A percentile compares a stretch with the other conserved stretches of the same genome.
Evolutionary conservation across 2,329 filamentous ascomycete genomes (phyloP).

Genomic region (Endocalyx cinctus): DNA sequence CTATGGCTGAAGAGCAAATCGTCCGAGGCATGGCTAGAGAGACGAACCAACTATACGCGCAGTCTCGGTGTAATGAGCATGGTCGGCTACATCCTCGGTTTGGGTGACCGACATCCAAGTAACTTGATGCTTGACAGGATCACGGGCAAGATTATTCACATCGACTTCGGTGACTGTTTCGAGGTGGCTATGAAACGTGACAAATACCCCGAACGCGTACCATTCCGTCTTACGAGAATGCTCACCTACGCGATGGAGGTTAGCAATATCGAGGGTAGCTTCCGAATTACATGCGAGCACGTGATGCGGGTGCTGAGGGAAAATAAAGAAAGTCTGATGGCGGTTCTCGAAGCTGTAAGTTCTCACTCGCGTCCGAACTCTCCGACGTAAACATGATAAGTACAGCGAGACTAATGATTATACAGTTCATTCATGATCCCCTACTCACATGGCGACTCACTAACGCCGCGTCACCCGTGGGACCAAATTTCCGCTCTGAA

Average conservation of each 20-base stretch:
- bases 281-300: constrained; percentile 95
- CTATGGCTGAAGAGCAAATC: constrained; percentile 99
- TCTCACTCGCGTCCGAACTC: constrained; percentile 1
- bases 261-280: constrained; percentile 98
- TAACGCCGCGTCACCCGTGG: constrained; percentile 56
- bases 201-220: constrained; percentile 95
- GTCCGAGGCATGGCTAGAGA: constrained; percentile 94
- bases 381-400: background rate
- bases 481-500: constrained; percentile 63
- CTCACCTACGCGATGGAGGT: constrained; percentile 99
- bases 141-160: constrained; percentile 96
- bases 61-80: constrained; percentile 99
- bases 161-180: constrained; percentile 99
- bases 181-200: constrained; percentile 99
- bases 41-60: constrained; percentile 97
- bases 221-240: constrained; percentile 97
- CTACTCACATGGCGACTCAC: constrained; percentile 93
- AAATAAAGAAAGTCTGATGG: constrained; percentile 98
- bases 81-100: constrained; percentile 98
- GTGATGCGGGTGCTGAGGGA: constrained; percentile 95
- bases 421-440: constrained; percentile 97
- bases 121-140: constrained; percentile 96
- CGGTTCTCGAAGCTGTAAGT: constrained; percentile 92
- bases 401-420: constrained; percentile 11
- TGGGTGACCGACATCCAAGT: constrained; percentile 94